Evolutionary conservation across 1,284 basidiomycete genomes (phyloP).

Genomic region (Rhodotorula glutinis): DNA sequence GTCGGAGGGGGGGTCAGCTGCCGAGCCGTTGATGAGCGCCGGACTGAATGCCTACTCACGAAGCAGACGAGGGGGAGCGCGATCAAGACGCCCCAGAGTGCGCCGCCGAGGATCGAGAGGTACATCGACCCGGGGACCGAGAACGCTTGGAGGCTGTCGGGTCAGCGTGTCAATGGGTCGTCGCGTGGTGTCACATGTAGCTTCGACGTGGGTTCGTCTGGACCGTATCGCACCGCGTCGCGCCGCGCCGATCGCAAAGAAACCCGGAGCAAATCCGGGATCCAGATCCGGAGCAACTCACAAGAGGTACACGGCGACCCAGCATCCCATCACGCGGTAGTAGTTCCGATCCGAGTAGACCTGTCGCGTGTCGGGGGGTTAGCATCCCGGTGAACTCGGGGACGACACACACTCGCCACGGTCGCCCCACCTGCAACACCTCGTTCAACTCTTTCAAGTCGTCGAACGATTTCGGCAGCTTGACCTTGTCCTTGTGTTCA

Average conservation of each 20-base stretch:
- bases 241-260: too few relatives aligned
- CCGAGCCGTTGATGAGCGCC: too few relatives aligned
- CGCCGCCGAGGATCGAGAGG: constrained; percentile 91
- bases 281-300: too few relatives aligned
- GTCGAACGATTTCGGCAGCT: constrained; percentile 49
- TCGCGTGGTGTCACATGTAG: too few relatives aligned
- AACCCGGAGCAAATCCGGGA: too few relatives aligned
- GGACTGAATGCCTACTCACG: constrained; percentile 47
- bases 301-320: constrained; percentile 76
- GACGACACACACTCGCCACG: too few relatives aligned
- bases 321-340: constrained; percentile 48
- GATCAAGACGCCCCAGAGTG: constrained; percentile 87
- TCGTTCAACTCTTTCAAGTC: constrained; percentile 48
- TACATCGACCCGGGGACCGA: constrained; percentile 98
- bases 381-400: too few relatives aligned
- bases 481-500: constrained; percentile 41
- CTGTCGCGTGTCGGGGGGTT: too few relatives aligned
- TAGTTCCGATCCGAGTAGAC: constrained; percentile 49
- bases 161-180: too few relatives aligned
- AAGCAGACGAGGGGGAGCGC: constrained; percentile 88
- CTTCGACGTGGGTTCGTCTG: too few relatives aligned
- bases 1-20: too few relatives aligned
- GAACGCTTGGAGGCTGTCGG: constrained; percentile 86
- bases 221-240: too few relatives aligned
- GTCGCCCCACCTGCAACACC: constrained; percentile 42